Evolutionary conservation across 2,329 filamentous ascomycete genomes (phyloP), one percentile per base, ranked within the genome.

Genomic region (Thelonectria rubi): DNA sequence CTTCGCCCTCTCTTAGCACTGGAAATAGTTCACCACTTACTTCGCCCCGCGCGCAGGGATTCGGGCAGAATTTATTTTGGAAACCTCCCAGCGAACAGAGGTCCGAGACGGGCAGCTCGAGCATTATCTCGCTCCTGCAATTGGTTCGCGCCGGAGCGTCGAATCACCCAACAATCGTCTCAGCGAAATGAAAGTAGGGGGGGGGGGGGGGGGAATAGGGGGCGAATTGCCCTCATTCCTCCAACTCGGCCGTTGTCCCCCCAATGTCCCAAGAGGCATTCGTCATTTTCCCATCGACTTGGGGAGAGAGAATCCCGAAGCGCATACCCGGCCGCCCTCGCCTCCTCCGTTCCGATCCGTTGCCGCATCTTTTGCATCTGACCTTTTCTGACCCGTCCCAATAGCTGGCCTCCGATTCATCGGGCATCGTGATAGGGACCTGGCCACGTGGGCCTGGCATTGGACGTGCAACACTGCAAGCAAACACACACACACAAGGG

Each of bases 371-470:
- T 7, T 7, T 24, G 24, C 24, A 24, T 24, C 24, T 24, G 24
- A 7, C 24, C 24, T 7, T 24, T 24, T 24, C 7, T 24, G 7
- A 34, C 14, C 32, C 32, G 32, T 34, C 32, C 32, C 32, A 34
- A 34, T 14, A 7, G 11, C 5, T 34, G 11, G 32, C 32, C 9
- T 8, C 32, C 24, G 18, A 18, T 11, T 17, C 17, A 21, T 39
- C 18, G 32, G 32, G 48, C 49, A 53, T 47, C 26, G 17, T n/a
- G 42, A 20, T 39, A 30, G n/a, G 20, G 37, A 30, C 34, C 43
- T 32, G n/a, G 69, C 67, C 69, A 71, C 69, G 68, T 71, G 67
- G 69, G 58, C 62, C 42, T 58, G 52, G 63, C 60, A 70, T 63
- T 71, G 69, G 69, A 62, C 37, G 53, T 34, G 32, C 32, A 34